Evolutionary conservation across 331 rosid genomes (phyloP), one percentile per base, ranked within the genome.

Genomic region (Quercus tomentella): DNA sequence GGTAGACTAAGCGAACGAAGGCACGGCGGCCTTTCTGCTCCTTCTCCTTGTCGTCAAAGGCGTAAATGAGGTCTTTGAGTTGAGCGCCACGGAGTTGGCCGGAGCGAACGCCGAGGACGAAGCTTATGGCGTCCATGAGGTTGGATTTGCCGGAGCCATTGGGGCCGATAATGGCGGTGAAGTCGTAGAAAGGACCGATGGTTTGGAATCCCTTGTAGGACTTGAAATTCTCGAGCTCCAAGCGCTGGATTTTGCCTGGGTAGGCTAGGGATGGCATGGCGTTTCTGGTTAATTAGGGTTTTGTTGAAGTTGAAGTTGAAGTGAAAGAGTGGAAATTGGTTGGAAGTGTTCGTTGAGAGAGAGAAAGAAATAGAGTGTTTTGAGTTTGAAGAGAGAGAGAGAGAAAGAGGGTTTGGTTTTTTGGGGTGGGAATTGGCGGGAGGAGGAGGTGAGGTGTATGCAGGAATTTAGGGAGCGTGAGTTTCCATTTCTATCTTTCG

Each of bases 11-110:
- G 35, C 95, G 92, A 14, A 96, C 99, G 35, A 85, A 92, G 4
- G 99, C 99, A 74, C 80, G 81, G 28, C 99, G 89, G 1, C 99
- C 99, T 65, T 84, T 92, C 91, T 96, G 97, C 69, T 86, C 97
- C 84, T 96, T 96, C 74, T 96, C 98, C 75, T 82, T 84, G 86
- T 96, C 99, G 74, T 96, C 99, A 60, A 62, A 89, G 16, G 99
- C 98, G 76, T 93, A 96, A 68, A 96, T 96, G 75, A 96, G 88
- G 85, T 96, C 99, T 90, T 91, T 93, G 57, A 96, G 82, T 61
- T 96, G 98, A 2, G 99, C 94, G 22, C 99, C 99, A 22, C 99
- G 99, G 43, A 96, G 93, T 60, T 96, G 98, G 15, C 97, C 98
- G 14, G 97, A 81, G 77, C 97, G 85, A 21, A 96, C 97, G 8